Evolutionary conservation across 2,329 filamentous ascomycete species (phyloP).

Genomic region (Diaporthe longicolla): DNA sequence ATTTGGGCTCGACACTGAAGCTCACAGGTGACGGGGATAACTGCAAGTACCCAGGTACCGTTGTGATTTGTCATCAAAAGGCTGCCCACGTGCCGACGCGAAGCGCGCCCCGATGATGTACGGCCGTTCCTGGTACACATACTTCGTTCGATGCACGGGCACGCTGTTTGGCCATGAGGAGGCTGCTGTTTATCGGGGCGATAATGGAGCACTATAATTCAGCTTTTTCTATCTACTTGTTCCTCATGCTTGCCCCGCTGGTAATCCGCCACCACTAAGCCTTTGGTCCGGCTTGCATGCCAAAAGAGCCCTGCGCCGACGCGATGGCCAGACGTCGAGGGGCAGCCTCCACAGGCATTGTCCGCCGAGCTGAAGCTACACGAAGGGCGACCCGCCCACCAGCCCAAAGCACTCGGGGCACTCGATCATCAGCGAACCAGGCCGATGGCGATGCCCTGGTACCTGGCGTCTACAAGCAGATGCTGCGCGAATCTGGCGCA

Average conservation of each 20-base stretch:
- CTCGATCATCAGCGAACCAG: slow-evolving; percentile 47
- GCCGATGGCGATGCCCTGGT: slow-evolving; percentile 43
- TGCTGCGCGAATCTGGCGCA: slow-evolving; percentile 65
- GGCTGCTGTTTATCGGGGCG: background rate
- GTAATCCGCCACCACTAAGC: background rate
- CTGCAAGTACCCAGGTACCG: background rate
- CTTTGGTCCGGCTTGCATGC: background rate
- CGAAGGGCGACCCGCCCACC: slow-evolving; percentile 38
- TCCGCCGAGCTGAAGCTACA: slow-evolving; percentile 37
- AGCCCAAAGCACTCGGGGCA: slow-evolving; percentile 46
- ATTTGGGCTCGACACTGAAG: background rate
- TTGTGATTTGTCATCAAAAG: slow-evolving; percentile 23
- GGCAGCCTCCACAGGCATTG: slow-evolving; percentile 33
- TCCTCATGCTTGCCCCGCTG: background rate
- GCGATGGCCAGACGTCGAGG: slow-evolving; percentile 39
- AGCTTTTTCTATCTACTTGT: no score
- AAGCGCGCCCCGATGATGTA: slow-evolving; percentile 13
- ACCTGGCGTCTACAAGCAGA: slow-evolving; percentile 62
- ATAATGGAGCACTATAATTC: no score
- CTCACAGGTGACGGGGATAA: background rate
- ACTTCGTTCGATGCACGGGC: background rate
- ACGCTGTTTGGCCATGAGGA: background rate
- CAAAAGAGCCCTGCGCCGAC: background rate
- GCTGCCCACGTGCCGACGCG: slow-evolving; percentile 34
- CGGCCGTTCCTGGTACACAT: background rate